These are phyloP conservation scores for Cymodocea nodosa DNA, from an alignment of 116 monocot species.

Conservation along the genomic window DNA sequence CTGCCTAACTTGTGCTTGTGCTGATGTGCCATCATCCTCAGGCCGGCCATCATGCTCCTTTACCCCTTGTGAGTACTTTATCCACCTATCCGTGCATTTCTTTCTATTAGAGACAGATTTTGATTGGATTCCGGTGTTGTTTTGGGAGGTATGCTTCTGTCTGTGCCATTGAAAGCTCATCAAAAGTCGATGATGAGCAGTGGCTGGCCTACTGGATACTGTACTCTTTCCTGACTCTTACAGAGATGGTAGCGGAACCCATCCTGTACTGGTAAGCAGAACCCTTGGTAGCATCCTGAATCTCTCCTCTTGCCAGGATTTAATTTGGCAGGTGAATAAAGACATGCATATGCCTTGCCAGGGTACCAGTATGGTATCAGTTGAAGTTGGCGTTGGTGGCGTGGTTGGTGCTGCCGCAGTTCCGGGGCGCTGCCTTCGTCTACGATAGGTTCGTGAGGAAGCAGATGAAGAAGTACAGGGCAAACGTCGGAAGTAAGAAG, in stretches of 20 bases:
- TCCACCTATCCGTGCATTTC: no score
- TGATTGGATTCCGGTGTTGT: neutral
- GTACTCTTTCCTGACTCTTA: conserved; percentile 70
- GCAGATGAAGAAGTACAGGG: conserved; percentile 42
- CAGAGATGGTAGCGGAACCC: conserved; percentile 62
- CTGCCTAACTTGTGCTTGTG: neutral
- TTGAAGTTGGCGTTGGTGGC: conserved; percentile 65
- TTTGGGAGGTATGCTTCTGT: conserved; percentile 62
- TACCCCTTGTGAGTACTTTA: conserved; percentile 67
- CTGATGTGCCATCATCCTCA: conserved; percentile 9
- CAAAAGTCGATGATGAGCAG: conserved; percentile 75
- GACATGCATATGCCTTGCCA: neutral
- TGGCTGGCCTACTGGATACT: conserved; percentile 91
- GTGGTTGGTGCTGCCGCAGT: conserved; percentile 92
- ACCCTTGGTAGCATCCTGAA: neutral
- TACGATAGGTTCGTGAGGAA: conserved; percentile 82
- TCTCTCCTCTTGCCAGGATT: neutral
- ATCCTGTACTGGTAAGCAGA: conserved; percentile 49
- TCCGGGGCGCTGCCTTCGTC: conserved; percentile 84
- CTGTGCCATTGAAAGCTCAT: conserved; percentile 63
- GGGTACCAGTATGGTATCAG: conserved; percentile 70
- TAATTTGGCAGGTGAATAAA: no score
- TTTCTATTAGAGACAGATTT: neutral
- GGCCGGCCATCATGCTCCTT: conserved; percentile 63
- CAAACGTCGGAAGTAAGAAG: neutral